Evolutionary conservation across 768 basidiomycete species (phyloP), one percentile per base, ranked within the genome.

Genomic region (Gloeopeniophorella convolvens): DNA sequence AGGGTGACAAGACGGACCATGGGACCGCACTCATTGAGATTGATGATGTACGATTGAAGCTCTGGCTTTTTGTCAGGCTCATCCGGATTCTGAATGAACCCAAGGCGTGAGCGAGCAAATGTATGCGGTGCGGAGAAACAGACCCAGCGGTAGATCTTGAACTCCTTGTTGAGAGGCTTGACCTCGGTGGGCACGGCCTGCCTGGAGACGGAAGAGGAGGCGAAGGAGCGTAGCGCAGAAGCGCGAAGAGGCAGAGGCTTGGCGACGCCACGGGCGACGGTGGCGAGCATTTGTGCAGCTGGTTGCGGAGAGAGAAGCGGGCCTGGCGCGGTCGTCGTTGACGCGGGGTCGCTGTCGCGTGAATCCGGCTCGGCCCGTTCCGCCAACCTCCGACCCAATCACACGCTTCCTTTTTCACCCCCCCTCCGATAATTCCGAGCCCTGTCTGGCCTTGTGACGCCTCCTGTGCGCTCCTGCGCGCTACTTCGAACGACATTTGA

Each of bases 71-170:
- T 83, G 44, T 82, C 78, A 15, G 96, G 95, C 64, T 89, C 83
- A 65, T 99, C 96, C 21, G 96, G 96, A 70, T 97, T 94, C 94
- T 82, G 60, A 21, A 39, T 18, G 49, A n/a, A n/a, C n/a, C n/a
- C n/a, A n/a, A n/a, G n/a, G n/a, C n/a, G n/a, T n/a, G n/a, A n/a
- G n/a, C n/a, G 34, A 43, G 39, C 48, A 54, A 31, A 30, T 34
- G 10, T 16, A 26, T 42, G 46, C 42, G 44, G 26, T 23, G 47
- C 13, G 18, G 42, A 23, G 20, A 23, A 20, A 73, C 80, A 54
- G 50, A 90, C 90, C 92, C 96, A 99, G 66, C 96, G 89, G 73
- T 99, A 99, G 58, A 99, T 93, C 77, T 94, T 89, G 77, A 99
- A 97, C 68, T 93, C 86, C 73, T 98, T 98, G 62, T 84, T 73